Evolutionary conservation across 192 early-diverging fungal genomes (phyloP).

Genomic region (Lobulomyces angularis): DNA sequence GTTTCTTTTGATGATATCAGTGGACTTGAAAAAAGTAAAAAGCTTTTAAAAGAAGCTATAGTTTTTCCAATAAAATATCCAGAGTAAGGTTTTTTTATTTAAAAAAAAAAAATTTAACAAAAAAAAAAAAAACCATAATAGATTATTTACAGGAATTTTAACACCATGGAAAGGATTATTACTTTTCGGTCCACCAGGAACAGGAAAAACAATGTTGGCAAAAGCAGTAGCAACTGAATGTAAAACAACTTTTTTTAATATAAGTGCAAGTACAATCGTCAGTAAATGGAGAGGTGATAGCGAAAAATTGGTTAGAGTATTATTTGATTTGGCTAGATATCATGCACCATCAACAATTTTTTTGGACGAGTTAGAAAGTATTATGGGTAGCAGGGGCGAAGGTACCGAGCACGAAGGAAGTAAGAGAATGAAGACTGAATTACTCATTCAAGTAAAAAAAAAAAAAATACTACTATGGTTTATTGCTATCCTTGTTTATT

Average conservation of each 20-base stretch:
- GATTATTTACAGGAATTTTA: slow-evolving; percentile 35
- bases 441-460: slow-evolving; percentile 32
- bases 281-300: slow-evolving; percentile 36
- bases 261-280: slow-evolving; percentile 37
- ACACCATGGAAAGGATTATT: slow-evolving; percentile 43
- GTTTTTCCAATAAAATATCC: slow-evolving; percentile 40
- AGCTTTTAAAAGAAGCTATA: slow-evolving; percentile 36
- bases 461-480: neutral
- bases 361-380: slow-evolving; percentile 45
- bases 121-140: neutral
- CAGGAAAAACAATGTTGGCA: slow-evolving; percentile 35
- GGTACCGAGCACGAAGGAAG: slow-evolving; percentile 42
- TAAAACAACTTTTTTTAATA: slow-evolving; percentile 48
- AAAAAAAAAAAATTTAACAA: neutral
- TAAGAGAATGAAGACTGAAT: slow-evolving; percentile 48
- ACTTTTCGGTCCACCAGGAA: slow-evolving; percentile 44
- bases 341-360: slow-evolving; percentile 45
- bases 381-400: slow-evolving; percentile 35
- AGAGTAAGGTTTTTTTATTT: slow-evolving; percentile 12
- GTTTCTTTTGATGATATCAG: slow-evolving; percentile 37
- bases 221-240: slow-evolving; percentile 50
- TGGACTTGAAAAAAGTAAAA: slow-evolving; percentile 29
- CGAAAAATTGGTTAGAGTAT: slow-evolving; percentile 37
- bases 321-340: slow-evolving; percentile 44
- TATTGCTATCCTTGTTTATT: too few species aligned